Evolutionary conservation across 805 yeast species (phyloP).

Genomic region (Candida sakaeoensis): DNA sequence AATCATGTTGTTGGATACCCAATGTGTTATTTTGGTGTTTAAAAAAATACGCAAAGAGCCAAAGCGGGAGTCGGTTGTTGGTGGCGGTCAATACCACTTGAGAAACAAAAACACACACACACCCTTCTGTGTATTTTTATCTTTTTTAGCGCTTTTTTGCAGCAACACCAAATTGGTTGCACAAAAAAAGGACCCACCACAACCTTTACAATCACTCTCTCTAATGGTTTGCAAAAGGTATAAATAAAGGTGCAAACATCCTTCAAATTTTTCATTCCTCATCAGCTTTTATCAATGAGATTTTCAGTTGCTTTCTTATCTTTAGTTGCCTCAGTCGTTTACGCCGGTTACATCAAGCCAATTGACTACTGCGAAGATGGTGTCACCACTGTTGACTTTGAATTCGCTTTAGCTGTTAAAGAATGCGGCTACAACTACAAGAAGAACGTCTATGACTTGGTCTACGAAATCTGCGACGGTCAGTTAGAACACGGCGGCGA

Average conservation of each 20-base stretch:
- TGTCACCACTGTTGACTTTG: background rate
- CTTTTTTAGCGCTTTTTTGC: background rate
- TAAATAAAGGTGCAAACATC: background rate
- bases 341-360: background rate
- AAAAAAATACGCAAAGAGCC: no score
- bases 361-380: background rate
- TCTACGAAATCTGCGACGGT: slow-evolving; percentile 1
- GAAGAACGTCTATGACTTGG: background rate
- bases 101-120: no score
- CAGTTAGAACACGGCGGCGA: slow-evolving; percentile 1
- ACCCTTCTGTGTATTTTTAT: background rate
- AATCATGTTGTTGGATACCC: no score
- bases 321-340: background rate
- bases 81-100: background rate
- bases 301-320: background rate
- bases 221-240: background rate
- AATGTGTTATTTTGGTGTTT: no score
- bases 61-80: no score
- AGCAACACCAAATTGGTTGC: background rate
- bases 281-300: background rate
- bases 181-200: background rate
- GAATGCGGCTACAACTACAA: background rate
- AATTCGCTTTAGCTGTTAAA: background rate
- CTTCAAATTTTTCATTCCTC: background rate
- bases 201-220: background rate